Conservation (phyloP, 2,329 filamentous ascomycete species). For the Emergomyces orientalis region DNA sequence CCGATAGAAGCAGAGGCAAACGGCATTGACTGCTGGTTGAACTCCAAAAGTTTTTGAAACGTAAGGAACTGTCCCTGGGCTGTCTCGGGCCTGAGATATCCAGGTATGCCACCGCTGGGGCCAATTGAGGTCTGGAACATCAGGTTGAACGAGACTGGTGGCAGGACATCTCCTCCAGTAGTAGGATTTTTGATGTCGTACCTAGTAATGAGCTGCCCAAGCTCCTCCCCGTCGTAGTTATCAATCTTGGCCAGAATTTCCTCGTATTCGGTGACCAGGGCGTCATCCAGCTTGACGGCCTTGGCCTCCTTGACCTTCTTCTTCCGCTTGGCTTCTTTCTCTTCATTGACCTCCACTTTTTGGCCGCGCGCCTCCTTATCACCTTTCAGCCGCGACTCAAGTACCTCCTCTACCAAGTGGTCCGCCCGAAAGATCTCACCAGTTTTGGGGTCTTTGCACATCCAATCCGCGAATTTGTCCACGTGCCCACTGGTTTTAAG, state of each 20-base stretch:
- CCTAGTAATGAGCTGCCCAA: slow-evolving; percentile 81
- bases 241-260: slow-evolving; percentile 88
- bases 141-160: slow-evolving; percentile 88
- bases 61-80: slow-evolving; percentile 97
- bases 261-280: slow-evolving; percentile 79
- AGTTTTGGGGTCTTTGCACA: slow-evolving; percentile 97
- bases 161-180: slow-evolving; percentile 64
- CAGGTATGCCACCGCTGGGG: slow-evolving; percentile 75
- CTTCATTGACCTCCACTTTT: slow-evolving; percentile 56
- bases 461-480: slow-evolving; percentile 97
- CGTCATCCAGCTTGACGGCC: slow-evolving; percentile 78
- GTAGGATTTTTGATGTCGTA: slow-evolving; percentile 83
- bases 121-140: slow-evolving; percentile 98
- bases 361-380: slow-evolving; percentile 87
- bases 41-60: slow-evolving; percentile 91
- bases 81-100: slow-evolving; percentile 86
- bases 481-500: slow-evolving; percentile 95
- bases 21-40: slow-evolving; percentile 90
- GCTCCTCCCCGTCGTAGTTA: slow-evolving; percentile 81
- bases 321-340: slow-evolving; percentile 82
- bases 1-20: slow-evolving; percentile 96
- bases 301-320: slow-evolving; percentile 69
- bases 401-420: slow-evolving; percentile 89
- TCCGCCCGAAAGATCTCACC: slow-evolving; percentile 95
- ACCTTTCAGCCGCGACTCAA: slow-evolving; percentile 77